A percentile compares a stretch with the other conserved stretches of the same genome.
These are phyloP conservation scores for Erysimum cheiranthoides DNA, from an alignment of 345 rosid genomes.

Conservation along the genomic window DNA sequence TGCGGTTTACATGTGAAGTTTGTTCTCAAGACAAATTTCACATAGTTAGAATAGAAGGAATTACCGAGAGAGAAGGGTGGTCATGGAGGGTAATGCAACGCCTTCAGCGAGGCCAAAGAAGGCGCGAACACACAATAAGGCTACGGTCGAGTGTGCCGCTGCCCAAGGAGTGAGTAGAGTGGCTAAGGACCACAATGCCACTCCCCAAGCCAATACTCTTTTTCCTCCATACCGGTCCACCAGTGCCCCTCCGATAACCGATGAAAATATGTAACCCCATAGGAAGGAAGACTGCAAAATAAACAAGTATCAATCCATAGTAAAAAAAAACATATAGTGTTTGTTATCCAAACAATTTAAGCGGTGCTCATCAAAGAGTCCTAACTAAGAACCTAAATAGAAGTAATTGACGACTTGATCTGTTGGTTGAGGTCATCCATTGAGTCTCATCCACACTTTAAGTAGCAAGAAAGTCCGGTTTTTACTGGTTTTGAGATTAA, in stretches of 20 bases:
- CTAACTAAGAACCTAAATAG: neutral
- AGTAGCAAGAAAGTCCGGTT: neutral
- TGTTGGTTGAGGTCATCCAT: neutral
- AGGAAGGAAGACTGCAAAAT: constrained; percentile 79
- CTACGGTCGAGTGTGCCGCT: constrained; percentile 77
- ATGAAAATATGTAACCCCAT: constrained; percentile 96
- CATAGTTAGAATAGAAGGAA: neutral
- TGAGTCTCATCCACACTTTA: neutral
- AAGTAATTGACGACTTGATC: neutral
- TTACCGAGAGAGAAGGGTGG: constrained; percentile 81
- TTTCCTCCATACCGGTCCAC: constrained; percentile 95
- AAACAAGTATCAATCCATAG: constrained; percentile 9
- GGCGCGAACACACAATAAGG: constrained; percentile 71
- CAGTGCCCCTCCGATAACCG: constrained; percentile 83
- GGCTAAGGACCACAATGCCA: constrained; percentile 86
- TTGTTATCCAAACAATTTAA: neutral
- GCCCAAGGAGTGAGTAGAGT: constrained; percentile 94
- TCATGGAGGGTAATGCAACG: constrained; percentile 91
- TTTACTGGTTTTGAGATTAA: neutral
- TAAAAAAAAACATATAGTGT: neutral
- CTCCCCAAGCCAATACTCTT: constrained; percentile 85
- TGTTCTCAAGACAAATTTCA: neutral
- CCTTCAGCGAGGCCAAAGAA: constrained; percentile 96
- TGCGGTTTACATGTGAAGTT: neutral
- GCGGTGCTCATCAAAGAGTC: neutral